A percentile compares a stretch with the other conserved stretches of the same genome.
Conservation (phyloP, 2,329 filamentous ascomycete genomes). For the Calonectria crousiana region DNA sequence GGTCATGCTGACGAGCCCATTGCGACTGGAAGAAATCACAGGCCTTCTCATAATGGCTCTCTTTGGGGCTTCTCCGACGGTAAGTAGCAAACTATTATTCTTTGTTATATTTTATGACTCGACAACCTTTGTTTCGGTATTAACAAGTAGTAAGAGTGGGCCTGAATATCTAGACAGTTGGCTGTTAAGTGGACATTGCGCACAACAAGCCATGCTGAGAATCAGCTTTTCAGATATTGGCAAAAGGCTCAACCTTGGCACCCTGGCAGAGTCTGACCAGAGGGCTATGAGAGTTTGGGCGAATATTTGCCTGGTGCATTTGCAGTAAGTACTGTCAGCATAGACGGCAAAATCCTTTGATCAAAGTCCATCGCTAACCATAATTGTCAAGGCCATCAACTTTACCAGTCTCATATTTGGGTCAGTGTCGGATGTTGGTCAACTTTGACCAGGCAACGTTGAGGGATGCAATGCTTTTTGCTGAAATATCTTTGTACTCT, state of each 20-base stretch:
- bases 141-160: constrained; percentile 25
- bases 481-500: constrained; percentile 54
- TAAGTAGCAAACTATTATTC: constrained; percentile 1
- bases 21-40: constrained; percentile 56
- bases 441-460: constrained; percentile 56
- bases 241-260: constrained; percentile 48
- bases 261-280: constrained; percentile 49
- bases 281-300: constrained; percentile 42
- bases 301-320: constrained; percentile 31
- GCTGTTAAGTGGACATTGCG: constrained; percentile 56
- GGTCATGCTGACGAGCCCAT: constrained; percentile 52
- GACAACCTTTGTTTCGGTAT: background rate
- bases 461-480: constrained; percentile 55
- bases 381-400: constrained; percentile 50
- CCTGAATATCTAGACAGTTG: constrained; percentile 57
- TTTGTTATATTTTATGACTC: no score
- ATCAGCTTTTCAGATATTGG: constrained; percentile 57
- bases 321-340: constrained; percentile 24
- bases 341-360: background rate
- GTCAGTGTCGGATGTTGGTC: constrained; percentile 54
- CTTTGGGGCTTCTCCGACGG: constrained; percentile 35
- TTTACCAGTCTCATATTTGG: constrained; percentile 52
- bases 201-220: constrained; percentile 57
- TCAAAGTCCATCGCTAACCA: background rate
- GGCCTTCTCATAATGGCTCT: constrained; percentile 54